Evolutionary conservation across 768 basidiomycete genomes (phyloP), one percentile per base, ranked within the genome.

Genomic region (Porpolomopsis calyptriformis): DNA sequence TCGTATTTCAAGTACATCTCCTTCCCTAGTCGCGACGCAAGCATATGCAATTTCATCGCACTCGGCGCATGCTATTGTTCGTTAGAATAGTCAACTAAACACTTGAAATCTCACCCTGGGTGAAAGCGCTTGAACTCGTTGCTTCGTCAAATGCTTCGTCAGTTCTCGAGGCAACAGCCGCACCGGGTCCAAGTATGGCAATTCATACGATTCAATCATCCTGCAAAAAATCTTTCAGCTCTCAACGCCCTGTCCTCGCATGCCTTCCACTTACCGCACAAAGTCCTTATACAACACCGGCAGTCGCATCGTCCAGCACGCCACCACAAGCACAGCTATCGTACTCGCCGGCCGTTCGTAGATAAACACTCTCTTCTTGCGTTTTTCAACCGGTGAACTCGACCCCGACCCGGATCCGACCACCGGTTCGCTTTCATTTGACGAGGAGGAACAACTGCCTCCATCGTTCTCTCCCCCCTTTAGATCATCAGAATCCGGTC

Each of bases 101-200:
- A 11, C 38, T 43, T 20, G 49, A 51, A 44, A 14, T 60, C 80
- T 49, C 64, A 90, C 89, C 54, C 68, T 65, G 40, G 88, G 87
- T 38, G 82, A 81, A 52, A 90, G 64, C 22, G 81, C 78, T 57
- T 72, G 73, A 25, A 71, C 64, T 37, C 71, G 76, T 49, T 85
- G 75, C 61, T 81, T 82, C 24, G 82, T 83, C 42, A 94, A 75
- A 64, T 90, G 88, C 33, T 61, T 55, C 1, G 69, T 69, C 73
- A 93, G 75, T 14, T 64, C 66, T 25, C 48, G 50, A 1, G 89
- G 85, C 5, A 94, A 63, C 26, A 76, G 56, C 25, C 76, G 73
- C 25, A 78, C 61, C 25, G 78, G 73, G 52, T 90, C 84, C 34
- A 96, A 69, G 64, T 91, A 93, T 1, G 89, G 90, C 33, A 96